A percentile compares a stretch with the other conserved stretches of the same genome.
phyloP scores from a whole-genome alignment of 768 basidiomycete genomes.

The Suillus hirtellus region DNA sequence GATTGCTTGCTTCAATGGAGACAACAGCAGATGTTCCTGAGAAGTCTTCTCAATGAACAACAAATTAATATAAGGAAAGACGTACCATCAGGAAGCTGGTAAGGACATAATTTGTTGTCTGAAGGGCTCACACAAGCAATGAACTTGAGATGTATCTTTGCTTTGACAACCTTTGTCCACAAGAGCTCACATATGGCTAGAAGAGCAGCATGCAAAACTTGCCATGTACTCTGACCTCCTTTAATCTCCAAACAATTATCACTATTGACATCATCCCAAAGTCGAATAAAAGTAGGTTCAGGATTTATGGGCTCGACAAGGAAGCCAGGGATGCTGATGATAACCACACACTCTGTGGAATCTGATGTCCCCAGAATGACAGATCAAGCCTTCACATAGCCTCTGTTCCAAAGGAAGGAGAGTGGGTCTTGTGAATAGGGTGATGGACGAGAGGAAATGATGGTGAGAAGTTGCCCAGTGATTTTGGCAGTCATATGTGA shows the following conservation, averaged over 20 bases:
- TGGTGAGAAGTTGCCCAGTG: no score
- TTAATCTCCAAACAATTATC: not conserved
- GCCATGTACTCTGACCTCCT: not conserved
- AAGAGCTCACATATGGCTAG: not conserved
- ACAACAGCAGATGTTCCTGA: not conserved
- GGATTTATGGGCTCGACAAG: not conserved
- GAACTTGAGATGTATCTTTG: not conserved
- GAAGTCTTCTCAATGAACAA: not conserved
- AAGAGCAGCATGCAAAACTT: no score
- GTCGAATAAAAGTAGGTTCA: not conserved
- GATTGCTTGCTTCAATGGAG: not conserved
- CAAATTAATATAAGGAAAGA: not conserved
- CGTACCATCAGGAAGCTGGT: not conserved
- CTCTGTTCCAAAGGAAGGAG: no score
- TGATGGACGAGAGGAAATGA: no score
- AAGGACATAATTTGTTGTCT: not conserved
- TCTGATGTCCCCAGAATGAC: not conserved
- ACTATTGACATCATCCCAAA: not conserved
- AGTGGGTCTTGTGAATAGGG: no score
- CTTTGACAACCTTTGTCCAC: not conserved
- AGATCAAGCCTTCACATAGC: not conserved
- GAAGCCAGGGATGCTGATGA: not conserved
- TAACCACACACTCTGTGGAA: not conserved
- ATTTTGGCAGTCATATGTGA: no score
- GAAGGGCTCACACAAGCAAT: not conserved